Evolutionary conservation across 2,329 filamentous ascomycete species (phyloP).

Genomic region (Colletotrichum orchidophilum): DNA sequence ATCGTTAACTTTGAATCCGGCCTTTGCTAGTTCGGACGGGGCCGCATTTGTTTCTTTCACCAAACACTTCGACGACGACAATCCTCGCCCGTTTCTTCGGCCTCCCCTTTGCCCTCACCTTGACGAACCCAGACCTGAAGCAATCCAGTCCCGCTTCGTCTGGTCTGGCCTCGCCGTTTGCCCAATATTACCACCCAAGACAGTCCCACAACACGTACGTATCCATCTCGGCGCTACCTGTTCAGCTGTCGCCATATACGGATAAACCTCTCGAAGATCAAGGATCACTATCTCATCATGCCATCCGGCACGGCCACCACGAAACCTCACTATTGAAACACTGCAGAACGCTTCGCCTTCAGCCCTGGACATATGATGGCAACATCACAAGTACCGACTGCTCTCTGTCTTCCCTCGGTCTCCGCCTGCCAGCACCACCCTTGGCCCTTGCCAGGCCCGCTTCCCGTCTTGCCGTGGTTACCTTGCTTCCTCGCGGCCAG

Average conservation of each 20-base stretch:
- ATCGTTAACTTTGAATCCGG: slow-evolving; percentile 8
- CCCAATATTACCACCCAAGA: slow-evolving; percentile 13
- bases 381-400: not conserved
- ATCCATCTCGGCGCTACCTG: slow-evolving; percentile 11
- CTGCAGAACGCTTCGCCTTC: slow-evolving; percentile 14
- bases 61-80: not conserved
- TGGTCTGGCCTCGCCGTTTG: slow-evolving; percentile 12
- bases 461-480: slow-evolving; percentile 3
- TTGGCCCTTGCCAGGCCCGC: slow-evolving; percentile 10
- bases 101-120: slow-evolving; percentile 1
- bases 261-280: not conserved
- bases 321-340: slow-evolving; percentile 28
- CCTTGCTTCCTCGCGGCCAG: slow-evolving; percentile 4
- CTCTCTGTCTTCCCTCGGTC: not conserved
- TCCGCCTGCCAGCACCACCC: not conserved
- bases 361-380: slow-evolving; percentile 16
- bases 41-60: slow-evolving; percentile 5
- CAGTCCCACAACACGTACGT: not conserved
- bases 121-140: slow-evolving; percentile 9
- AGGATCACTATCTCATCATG: not conserved
- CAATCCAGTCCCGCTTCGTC: slow-evolving; percentile 1
- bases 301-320: not conserved
- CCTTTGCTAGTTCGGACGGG: not conserved
- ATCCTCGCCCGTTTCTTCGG: not conserved
- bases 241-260: not conserved